phyloP scores from a whole-genome alignment of 2,329 filamentous ascomycete genomes.

The Cordyceps javanica region DNA sequence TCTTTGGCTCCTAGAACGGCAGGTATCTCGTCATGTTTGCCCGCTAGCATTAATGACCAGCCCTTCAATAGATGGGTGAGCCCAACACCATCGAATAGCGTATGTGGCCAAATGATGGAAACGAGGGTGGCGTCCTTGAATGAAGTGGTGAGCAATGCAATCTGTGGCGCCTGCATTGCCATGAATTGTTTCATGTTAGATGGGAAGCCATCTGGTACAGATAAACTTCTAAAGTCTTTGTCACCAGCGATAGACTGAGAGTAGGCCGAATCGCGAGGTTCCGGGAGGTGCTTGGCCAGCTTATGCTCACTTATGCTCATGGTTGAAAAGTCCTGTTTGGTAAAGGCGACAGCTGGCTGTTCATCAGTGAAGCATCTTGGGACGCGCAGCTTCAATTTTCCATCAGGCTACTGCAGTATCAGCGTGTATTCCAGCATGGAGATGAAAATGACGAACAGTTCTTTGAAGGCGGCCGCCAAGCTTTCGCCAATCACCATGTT shows the following conservation, averaged over 20 bases:
- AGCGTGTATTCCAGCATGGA: neutral
- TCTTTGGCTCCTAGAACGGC: constrained; percentile 17
- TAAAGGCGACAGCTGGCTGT: neutral
- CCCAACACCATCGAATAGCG: constrained; percentile 39
- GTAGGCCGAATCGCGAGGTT: neutral
- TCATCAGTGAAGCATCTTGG: neutral
- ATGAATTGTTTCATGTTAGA: neutral
- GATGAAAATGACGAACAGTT: neutral
- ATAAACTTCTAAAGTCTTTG: neutral
- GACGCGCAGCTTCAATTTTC: constrained; percentile 7
- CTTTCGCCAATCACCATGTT: constrained; percentile 39
- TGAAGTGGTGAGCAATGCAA: constrained; percentile 26
- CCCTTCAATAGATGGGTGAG: constrained; percentile 32
- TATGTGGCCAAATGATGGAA: constrained; percentile 38
- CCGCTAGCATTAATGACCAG: constrained; percentile 39
- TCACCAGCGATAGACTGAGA: neutral
- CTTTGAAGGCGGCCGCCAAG: constrained; percentile 35
- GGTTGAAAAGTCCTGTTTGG: neutral
- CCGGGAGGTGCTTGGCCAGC: neutral
- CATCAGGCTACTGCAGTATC: neutral
- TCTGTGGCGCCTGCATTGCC: neutral
- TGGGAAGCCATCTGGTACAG: neutral
- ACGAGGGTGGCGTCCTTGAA: constrained; percentile 44
- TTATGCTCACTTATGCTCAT: neutral
- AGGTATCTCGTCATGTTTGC: constrained; percentile 33